These are phyloP conservation scores for Phytophthora citrophthora DNA, from an alignment of 352 stramenopile genomes.

Conservation along the genomic window DNA sequence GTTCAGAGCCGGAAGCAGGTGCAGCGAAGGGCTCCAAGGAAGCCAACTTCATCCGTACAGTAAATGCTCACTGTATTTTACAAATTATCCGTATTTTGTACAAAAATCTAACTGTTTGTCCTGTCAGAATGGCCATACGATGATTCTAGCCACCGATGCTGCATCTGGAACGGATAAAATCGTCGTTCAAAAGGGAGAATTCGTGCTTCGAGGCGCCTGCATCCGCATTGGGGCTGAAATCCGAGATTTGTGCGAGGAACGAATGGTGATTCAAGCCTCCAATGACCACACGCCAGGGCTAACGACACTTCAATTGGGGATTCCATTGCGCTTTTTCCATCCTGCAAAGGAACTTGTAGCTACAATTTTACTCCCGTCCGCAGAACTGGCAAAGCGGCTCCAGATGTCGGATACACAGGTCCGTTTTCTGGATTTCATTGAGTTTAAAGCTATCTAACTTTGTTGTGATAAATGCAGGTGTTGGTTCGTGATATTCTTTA, in stretches of 20 bases:
- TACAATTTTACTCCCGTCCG: slow-evolving; percentile 12
- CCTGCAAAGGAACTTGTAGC: slow-evolving; percentile 35
- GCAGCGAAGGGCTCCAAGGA: slow-evolving; percentile 25
- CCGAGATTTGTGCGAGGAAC: slow-evolving; percentile 36
- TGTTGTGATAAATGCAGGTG: neutral
- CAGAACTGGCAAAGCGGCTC: slow-evolving; percentile 4
- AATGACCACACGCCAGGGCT: slow-evolving; percentile 7
- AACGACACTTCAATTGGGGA: slow-evolving; percentile 19
- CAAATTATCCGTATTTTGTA: neutral
- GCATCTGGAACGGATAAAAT: slow-evolving; percentile 25
- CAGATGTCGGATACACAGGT: slow-evolving; percentile 21
- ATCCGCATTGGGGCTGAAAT: slow-evolving; percentile 36
- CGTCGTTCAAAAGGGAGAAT: slow-evolving; percentile 20
- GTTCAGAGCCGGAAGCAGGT: slow-evolving; percentile 2
- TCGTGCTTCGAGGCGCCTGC: slow-evolving; percentile 25
- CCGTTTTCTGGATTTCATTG: neutral
- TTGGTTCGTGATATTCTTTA: slow-evolving; percentile 3
- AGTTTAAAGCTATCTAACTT: neutral
- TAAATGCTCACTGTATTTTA: slow-evolving; percentile 25
- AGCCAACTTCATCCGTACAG: slow-evolving; percentile 38
- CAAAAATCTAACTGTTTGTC: neutral
- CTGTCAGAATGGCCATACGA: slow-evolving; percentile 28
- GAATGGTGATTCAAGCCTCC: slow-evolving; percentile 16
- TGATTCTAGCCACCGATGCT: slow-evolving; percentile 23
- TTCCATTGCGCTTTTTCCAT: slow-evolving; percentile 37